Conservation (phyloP, 2,329 filamentous ascomycete genomes). For the Nothophaeocryptopus gaeumannii region DNA sequence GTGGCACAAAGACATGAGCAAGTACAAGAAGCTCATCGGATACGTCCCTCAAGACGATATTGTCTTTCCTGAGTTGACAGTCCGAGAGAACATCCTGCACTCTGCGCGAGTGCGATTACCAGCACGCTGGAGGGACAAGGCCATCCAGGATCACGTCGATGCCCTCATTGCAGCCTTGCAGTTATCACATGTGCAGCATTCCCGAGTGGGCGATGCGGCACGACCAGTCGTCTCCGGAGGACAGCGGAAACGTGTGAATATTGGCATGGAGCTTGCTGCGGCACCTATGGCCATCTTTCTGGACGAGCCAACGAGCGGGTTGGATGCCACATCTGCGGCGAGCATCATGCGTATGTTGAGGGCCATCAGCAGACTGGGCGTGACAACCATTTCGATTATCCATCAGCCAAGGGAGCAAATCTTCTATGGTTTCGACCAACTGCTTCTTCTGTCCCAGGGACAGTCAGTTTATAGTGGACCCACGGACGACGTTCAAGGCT, state of each 20-base stretch:
- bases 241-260: conserved; percentile 57
- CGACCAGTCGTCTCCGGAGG: conserved; percentile 57
- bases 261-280: conserved; percentile 58
- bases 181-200: conserved; percentile 52
- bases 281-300: conserved; percentile 50
- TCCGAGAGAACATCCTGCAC: conserved; percentile 61
- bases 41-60: conserved; percentile 64
- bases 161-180: conserved; percentile 55
- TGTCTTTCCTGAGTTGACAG: conserved; percentile 58
- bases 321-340: conserved; percentile 54
- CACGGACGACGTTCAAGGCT: conserved; percentile 44
- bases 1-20: conserved; percentile 42
- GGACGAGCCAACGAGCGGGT: conserved; percentile 34
- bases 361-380: conserved; percentile 53
- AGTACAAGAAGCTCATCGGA: conserved; percentile 59
- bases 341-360: conserved; percentile 57
- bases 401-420: conserved; percentile 61
- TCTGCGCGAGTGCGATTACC: conserved; percentile 57
- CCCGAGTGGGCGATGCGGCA: conserved; percentile 51
- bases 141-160: conserved; percentile 55
- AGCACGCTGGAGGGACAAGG: conserved; percentile 48
- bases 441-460: conserved; percentile 56
- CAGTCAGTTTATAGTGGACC: conserved; percentile 55
- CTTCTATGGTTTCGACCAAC: conserved; percentile 56
- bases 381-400: conserved; percentile 59